Base-by-base conservation (phyloP, 2,329 filamentous ascomycete species). In the Boeremia lycopersici region DNA sequence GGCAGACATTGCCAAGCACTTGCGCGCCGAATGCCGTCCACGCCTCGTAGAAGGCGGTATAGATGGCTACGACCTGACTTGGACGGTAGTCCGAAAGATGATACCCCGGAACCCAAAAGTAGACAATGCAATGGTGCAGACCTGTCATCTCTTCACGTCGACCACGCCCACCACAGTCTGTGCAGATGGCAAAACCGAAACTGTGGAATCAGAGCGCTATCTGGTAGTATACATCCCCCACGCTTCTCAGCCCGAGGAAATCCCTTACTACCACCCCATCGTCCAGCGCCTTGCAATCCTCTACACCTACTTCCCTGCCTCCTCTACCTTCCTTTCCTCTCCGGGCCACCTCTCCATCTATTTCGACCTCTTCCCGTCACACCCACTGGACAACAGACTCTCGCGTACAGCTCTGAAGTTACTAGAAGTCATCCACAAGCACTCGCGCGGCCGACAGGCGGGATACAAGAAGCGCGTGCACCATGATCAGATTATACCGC, bases 221-320 rank as follows among this genome's bases (percentile, higher is more conserved):
- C 76, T 93, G 47, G 85, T 96, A 13, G 74, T 96, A 30, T 96
- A 96, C 71, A 80, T 89, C 6, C 91, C 93, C 7, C 92, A 96
- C 74, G 81, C 86, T 8, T 73, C 81, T 29, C 77, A 78, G 1
- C 77, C 82, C 10, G 79, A 83, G 12, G 83, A 88, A 2, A 82
- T 95, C 57, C 93, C 93, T 1, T 96, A 89, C 76, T 98, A 97
- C 74, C 93, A 97, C 70, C 93, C 93, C 19, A 81, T 83, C 47
- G 87, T 96, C 19, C 82, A 81, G 46, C 86, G 85, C 11, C 81
- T 96, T 23, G 91, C 87, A 5, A 93, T 95, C 62, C 77, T 92
- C 7, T 90, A 96, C 73, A 84, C 84, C 31, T 90, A 84, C 82
- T 31, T 67, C 2, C 59, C 59, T 2, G 25, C 26, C 0, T 3